These are phyloP conservation scores for Pisolithus tinctorius DNA, from an alignment of 768 basidiomycete genomes.

Conservation along the genomic window DNA sequence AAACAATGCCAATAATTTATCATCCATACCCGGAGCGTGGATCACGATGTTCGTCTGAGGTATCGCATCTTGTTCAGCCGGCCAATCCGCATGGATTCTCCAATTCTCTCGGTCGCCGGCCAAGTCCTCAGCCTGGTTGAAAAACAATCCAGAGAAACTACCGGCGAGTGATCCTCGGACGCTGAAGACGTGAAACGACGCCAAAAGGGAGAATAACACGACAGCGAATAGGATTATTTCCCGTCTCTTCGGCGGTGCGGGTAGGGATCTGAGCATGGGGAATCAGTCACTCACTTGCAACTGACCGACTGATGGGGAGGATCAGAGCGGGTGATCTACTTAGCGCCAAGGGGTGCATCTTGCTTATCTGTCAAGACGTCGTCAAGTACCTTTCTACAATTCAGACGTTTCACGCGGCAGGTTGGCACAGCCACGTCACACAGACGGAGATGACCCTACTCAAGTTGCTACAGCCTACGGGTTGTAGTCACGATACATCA, in stretches of 20 bases:
- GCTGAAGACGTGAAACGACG: not conserved
- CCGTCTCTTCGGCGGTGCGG: not conserved
- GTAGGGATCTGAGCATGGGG: not conserved
- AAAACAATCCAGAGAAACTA: slow-evolving; percentile 1
- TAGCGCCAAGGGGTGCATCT: too few relatives aligned
- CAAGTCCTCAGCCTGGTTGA: slow-evolving; percentile 4
- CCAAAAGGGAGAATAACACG: not conserved
- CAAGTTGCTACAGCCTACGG: too few relatives aligned
- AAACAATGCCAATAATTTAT: not conserved
- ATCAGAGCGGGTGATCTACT: not conserved
- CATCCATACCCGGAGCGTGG: slow-evolving; percentile 61
- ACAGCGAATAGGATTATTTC: not conserved
- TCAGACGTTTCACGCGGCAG: too few relatives aligned
- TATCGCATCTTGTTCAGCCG: slow-evolving; percentile 20
- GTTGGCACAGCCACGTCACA: too few relatives aligned
- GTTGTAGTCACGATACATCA: too few relatives aligned
- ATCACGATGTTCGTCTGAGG: slow-evolving; percentile 62
- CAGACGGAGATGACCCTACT: too few relatives aligned
- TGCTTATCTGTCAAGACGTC: too few relatives aligned
- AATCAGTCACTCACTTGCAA: not conserved
- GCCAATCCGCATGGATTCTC: slow-evolving; percentile 36
- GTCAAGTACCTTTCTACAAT: too few relatives aligned
- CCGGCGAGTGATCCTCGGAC: slow-evolving; percentile 2
- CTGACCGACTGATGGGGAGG: not conserved
- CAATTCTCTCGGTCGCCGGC: slow-evolving; percentile 17